Base-by-base conservation (phyloP, 768 basidiomycete species). In the Sarcodon aspratus region DNA sequence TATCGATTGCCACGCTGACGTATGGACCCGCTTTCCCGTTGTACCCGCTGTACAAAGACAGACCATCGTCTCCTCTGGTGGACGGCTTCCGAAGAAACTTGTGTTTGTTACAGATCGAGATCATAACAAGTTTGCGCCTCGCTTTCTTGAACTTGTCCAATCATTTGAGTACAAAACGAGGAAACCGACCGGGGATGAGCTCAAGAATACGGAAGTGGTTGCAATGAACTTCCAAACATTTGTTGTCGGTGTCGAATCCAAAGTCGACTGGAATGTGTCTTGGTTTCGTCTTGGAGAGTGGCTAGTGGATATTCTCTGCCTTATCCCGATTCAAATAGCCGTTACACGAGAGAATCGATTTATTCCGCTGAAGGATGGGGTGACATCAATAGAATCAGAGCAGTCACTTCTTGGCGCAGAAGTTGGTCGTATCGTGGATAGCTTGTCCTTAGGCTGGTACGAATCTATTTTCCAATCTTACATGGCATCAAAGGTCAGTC, bases 281-380 rank as follows among this genome's bases (percentile, higher is more conserved):
- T 53, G 54, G 5, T 74, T 72, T 51, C 64, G 64, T 12, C 66
- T 67, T 0, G 80, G 80, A 33, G 78, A 82, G 57, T 82, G 81
- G 81, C 58, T 82, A 0, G 77, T 76, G 0, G 74, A 79, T 11
- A 57, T 81, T 7, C 52, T 82, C 1, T 82, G 80, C 48, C 63
- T 82, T 31, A 80, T 82, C 40, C 80, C 80, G 0, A 80, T 82
- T 27, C 80, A 82, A 32, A 67, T 82, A 32, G 80, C 79, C 0
- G 56, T 82, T 18, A 74, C 76, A 3, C 66, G 67, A 10, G 78
- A 80, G 44, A 82, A 82, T 53, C 64, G 76, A 0, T 81, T 82
- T 50, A 53, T 82, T 7, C 80, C 80, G 0, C 60, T 82, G 17
- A 79, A 78, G 48, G 78, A 82, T 54, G 76, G 76, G 0, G 69